Percentiles rank a stretch among this genome's conserved stretches.
Conservation (phyloP, 352 stramenopile species). For the Pythium folliculosum region DNA sequence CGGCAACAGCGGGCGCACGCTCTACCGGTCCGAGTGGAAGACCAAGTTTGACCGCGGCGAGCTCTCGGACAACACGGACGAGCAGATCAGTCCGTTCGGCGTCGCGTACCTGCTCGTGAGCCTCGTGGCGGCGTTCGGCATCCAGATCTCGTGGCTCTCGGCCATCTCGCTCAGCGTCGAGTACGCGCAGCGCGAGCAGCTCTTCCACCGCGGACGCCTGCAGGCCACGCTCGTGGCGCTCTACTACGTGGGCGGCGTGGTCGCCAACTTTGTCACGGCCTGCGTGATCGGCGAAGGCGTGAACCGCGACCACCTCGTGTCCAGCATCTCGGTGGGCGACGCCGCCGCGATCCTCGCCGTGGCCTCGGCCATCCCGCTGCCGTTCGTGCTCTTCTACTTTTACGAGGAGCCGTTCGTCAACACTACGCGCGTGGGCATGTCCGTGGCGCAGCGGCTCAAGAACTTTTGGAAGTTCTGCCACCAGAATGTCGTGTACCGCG, state of each 20-base stretch:
- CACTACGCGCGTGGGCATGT: slow-evolving; percentile 13
- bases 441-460: slow-evolving; percentile 4
- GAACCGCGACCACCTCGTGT: slow-evolving; percentile 8
- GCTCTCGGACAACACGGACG: background rate
- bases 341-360: slow-evolving; percentile 9
- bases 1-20: slow-evolving; percentile 4
- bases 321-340: slow-evolving; percentile 4
- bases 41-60: background rate
- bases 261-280: slow-evolving; percentile 3
- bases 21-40: slow-evolving; percentile 4
- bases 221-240: slow-evolving; percentile 21
- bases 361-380: slow-evolving; percentile 9
- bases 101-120: slow-evolving; percentile 18
- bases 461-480: slow-evolving; percentile 29
- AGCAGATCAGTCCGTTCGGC: slow-evolving; percentile 4
- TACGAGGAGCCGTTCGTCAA: slow-evolving; percentile 17
- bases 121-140: slow-evolving; percentile 12
- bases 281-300: slow-evolving; percentile 5
- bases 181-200: slow-evolving; percentile 30
- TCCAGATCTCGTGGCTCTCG: slow-evolving; percentile 27
- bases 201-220: slow-evolving; percentile 19
- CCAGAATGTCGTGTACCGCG: slow-evolving; percentile 27
- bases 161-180: slow-evolving; percentile 24
- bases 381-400: slow-evolving; percentile 16
- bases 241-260: slow-evolving; percentile 10